Evolutionary conservation across 1,284 basidiomycete genomes (phyloP), one percentile per base, ranked within the genome.

Genomic region (Cryptococcus hybrid): DNA sequence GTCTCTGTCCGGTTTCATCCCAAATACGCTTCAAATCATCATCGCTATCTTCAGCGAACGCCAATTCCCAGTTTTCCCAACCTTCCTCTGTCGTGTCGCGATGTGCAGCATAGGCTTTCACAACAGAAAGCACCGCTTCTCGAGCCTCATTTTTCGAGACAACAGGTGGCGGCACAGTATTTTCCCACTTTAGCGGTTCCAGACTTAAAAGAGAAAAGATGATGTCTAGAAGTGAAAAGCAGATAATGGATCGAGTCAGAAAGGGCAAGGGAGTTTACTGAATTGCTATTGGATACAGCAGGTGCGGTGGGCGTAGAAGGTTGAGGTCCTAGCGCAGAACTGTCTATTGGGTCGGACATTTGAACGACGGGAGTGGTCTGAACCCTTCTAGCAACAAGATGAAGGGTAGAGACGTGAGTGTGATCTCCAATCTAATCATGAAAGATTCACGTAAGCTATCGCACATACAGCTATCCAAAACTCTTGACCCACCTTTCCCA

Each of bases 171-270:
- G 75, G 75, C 9, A 66, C 47, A 30, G 52, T 65, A 11, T 71
- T 66, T 12, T 68, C 56, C 75, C 75, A 77, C 42, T 34, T 43
- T 5, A 77, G 56, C 0, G 64, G 58, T 0, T 52, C 40, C 6
- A 54, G 39, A 5, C 55, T 61, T 15, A 75, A 55, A 0, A 75
- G 56, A 34, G 55, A 66, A 69, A 9, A 77, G 65, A 47, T 77
- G 73, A 54, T 71, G 65, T 18, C 75, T 67, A 7, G 69, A 59
- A 0, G 62, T 57, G 61, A 77, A 77, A 34, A 73, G 62, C 39
- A 74, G 64, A 57, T 71, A 77, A 56, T 77, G 75, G 0, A 73
- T 59, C 2, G 66, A 63, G 52, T 77, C 75, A 1, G 53, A 47
- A 9, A 74, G 58, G 1, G 74, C 74, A 2, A 61, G 51, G 9